These are phyloP conservation scores for Sugiyamaella sp. DNA, from an alignment of 1,139 yeast genomes.

Conservation along the genomic window DNA sequence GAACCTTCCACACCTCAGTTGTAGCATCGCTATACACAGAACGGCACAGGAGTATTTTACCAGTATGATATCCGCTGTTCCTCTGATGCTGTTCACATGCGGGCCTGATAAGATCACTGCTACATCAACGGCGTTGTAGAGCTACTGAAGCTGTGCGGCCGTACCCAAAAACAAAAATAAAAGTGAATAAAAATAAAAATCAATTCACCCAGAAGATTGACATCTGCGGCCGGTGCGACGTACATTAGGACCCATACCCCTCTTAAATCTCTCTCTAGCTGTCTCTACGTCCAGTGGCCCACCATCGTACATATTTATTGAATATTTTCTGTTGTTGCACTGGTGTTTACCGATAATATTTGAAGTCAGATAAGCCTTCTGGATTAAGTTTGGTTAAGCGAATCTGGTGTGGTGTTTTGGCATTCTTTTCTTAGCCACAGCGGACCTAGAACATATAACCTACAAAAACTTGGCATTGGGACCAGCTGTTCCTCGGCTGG, in stretches of 20 bases:
- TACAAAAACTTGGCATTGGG: too few species aligned
- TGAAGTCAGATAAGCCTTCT: not conserved
- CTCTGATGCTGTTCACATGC: not conserved
- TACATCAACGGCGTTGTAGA: not conserved
- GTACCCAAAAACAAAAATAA: not conserved
- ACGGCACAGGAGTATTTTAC: too few species aligned
- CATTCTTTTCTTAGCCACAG: not conserved
- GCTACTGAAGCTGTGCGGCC: too few species aligned
- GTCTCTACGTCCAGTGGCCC: too few species aligned
- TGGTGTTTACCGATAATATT: not conserved
- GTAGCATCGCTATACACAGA: not conserved
- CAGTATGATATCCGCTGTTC: not conserved
- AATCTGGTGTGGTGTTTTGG: not conserved
- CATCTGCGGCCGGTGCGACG: not conserved
- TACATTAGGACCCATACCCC: conserved; percentile 1
- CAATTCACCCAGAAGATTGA: not conserved
- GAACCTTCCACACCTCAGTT: too few species aligned
- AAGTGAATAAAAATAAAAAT: not conserved
- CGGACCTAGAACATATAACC: too few species aligned
- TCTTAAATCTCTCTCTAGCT: not conserved
- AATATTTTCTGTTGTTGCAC: not conserved
- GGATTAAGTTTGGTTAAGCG: not conserved
- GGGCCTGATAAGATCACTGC: not conserved
- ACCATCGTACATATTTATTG: not conserved
- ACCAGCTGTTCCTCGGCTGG: too few species aligned